Conservation (phyloP, 306 rosid genomes). For the Chamaecrista fasciculata region DNA sequence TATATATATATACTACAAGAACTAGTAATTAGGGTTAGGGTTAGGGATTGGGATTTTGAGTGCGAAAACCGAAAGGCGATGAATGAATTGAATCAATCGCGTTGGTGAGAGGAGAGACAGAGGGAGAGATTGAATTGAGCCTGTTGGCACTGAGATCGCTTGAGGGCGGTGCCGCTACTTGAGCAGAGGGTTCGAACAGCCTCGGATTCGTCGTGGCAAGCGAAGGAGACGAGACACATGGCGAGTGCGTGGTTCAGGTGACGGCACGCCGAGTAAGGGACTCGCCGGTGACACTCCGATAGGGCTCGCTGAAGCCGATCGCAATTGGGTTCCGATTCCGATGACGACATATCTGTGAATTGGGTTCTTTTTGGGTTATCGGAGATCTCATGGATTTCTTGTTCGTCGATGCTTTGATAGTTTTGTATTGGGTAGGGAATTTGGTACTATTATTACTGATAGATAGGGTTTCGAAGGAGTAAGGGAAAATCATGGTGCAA, state of each 20-base stretch:
- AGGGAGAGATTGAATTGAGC: conserved; percentile 58
- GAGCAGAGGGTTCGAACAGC: conserved; percentile 58
- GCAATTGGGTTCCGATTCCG: conserved; percentile 37
- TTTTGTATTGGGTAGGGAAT: too few relatives aligned
- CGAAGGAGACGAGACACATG: conserved; percentile 44
- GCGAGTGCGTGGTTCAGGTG: conserved; percentile 59
- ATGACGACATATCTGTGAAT: conserved; percentile 5
- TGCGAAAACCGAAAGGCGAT: too few relatives aligned
- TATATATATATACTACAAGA: too few relatives aligned
- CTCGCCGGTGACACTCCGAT: conserved; percentile 57
- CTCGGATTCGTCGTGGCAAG: conserved; percentile 46
- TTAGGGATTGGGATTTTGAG: conserved; percentile 21
- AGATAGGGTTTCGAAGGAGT: too few relatives aligned
- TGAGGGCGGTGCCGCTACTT: conserved; percentile 55
- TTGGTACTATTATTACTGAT: too few relatives aligned
- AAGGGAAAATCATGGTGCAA: too few relatives aligned
- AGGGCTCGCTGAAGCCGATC: conserved; percentile 46
- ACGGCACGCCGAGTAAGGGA: conserved; percentile 47
- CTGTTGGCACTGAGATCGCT: conserved; percentile 64
- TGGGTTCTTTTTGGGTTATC: neutral
- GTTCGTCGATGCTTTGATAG: too few relatives aligned
- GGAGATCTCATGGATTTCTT: neutral
- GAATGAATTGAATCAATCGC: neutral
- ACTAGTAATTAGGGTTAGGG: too few relatives aligned
- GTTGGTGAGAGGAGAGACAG: conserved; percentile 52